Conservation (phyloP, 1,139 yeast genomes). For the Geotrichum fermentans region DNA sequence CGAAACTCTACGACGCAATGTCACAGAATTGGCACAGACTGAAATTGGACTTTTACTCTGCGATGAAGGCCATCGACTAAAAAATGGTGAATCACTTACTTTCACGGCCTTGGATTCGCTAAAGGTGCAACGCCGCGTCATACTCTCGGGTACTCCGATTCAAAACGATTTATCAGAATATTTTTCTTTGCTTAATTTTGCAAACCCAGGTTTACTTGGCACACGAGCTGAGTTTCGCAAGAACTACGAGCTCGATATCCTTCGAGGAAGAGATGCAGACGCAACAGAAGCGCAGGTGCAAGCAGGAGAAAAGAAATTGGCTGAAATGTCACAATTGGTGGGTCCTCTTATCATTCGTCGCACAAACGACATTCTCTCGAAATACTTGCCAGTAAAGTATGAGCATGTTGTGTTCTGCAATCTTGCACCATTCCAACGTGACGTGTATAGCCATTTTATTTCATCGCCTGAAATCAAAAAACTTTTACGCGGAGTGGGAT, state of each 20-base stretch:
- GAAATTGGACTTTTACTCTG: slow-evolving; percentile 87
- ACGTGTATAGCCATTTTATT: slow-evolving; percentile 67
- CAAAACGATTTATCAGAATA: slow-evolving; percentile 95
- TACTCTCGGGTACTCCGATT: slow-evolving; percentile 94
- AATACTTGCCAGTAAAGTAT: slow-evolving; percentile 89
- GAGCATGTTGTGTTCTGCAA: slow-evolving; percentile 93
- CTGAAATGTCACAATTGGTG: slow-evolving; percentile 69
- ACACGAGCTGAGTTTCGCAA: slow-evolving; percentile 77
- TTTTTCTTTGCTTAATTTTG: slow-evolving; percentile 83
- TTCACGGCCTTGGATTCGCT: slow-evolving; percentile 82
- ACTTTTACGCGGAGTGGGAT: slow-evolving; percentile 63
- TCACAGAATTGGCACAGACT: slow-evolving; percentile 66
- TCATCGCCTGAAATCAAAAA: slow-evolving; percentile 75
- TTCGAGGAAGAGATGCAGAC: slow-evolving; percentile 83
- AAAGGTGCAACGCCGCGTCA: slow-evolving; percentile 82
- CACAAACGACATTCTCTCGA: slow-evolving; percentile 89
- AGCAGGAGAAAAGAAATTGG: slow-evolving; percentile 66
- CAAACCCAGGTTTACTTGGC: slow-evolving; percentile 92
- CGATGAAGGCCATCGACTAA: slow-evolving; percentile 94
- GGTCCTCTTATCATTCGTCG: slow-evolving; percentile 89
- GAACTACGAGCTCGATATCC: slow-evolving; percentile 74
- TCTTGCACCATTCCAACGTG: slow-evolving; percentile 70
- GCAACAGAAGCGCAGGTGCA: slow-evolving; percentile 77
- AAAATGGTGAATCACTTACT: slow-evolving; percentile 91
- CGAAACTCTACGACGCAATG: slow-evolving; percentile 86